Conservation (phyloP, 2,329 filamentous ascomycete species). For the Elsinoe batatas region DNA sequence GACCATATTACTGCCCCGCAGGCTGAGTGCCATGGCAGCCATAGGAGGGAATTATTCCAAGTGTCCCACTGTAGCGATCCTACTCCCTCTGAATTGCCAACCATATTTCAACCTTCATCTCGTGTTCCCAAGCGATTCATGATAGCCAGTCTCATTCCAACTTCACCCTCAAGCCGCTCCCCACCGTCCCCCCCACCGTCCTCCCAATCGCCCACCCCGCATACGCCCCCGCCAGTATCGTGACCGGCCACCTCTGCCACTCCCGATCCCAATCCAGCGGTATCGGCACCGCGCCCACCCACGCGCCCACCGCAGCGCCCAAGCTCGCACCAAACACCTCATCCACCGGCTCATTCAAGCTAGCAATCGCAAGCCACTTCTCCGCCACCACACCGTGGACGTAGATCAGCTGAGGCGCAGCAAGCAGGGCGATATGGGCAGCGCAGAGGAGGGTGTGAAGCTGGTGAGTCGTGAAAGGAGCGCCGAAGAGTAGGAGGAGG, state of each 20-base stretch:
- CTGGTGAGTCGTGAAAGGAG: constrained; percentile 73
- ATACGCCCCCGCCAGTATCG: constrained; percentile 75
- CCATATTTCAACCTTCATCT: neutral
- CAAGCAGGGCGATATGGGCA: constrained; percentile 70
- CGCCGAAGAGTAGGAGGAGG: constrained; percentile 77
- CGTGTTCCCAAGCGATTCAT: neutral
- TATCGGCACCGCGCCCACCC: constrained; percentile 90
- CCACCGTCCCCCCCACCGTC: constrained; percentile 43
- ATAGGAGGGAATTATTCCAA: no score
- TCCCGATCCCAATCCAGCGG: constrained; percentile 97
- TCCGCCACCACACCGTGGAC: constrained; percentile 65
- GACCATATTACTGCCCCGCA: no score
- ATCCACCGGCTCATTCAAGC: constrained; percentile 64
- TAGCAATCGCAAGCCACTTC: constrained; percentile 61
- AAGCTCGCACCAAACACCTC: constrained; percentile 72
- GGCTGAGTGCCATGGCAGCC: no score
- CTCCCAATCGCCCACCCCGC: constrained; percentile 66
- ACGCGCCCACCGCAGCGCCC: constrained; percentile 73
- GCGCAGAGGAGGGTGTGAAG: constrained; percentile 70
- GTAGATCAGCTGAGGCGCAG: constrained; percentile 73
- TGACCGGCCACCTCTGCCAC: constrained; percentile 97
- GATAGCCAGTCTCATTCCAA: constrained; percentile 24
- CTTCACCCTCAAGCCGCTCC: constrained; percentile 39
- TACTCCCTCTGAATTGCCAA: neutral
- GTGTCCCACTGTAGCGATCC: no score